Evolutionary conservation across 2,329 filamentous ascomycete genomes (phyloP).

Genomic region (Fusarium sp.): DNA sequence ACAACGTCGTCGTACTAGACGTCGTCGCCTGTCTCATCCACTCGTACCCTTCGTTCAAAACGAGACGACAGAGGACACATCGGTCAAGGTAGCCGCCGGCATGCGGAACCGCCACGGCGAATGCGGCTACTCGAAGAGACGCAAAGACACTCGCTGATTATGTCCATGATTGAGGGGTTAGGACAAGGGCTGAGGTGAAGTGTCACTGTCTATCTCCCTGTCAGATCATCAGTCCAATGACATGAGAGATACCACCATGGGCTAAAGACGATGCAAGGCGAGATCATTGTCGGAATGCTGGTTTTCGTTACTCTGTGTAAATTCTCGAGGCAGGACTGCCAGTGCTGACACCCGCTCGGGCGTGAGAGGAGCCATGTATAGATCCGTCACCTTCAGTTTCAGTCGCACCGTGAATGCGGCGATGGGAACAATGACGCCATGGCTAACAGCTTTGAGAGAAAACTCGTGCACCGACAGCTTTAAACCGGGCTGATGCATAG

Average conservation of each 20-base stretch:
- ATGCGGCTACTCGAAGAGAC: no score
- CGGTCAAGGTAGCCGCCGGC: background rate
- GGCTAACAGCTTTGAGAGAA: background rate
- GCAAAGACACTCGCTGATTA: background rate
- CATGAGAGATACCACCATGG: background rate
- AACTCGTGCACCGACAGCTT: background rate
- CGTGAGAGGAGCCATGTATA: background rate
- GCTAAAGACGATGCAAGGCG: background rate
- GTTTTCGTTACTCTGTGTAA: background rate
- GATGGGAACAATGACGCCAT: background rate
- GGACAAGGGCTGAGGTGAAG: background rate
- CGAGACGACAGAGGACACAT: background rate
- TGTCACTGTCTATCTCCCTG: background rate
- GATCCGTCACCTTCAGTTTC: background rate
- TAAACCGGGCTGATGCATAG: background rate
- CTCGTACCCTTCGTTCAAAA: background rate
- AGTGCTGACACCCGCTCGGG: background rate
- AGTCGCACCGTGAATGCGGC: background rate
- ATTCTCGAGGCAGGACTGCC: background rate
- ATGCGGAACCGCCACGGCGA: no score
- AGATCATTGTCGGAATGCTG: background rate
- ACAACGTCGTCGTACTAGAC: background rate
- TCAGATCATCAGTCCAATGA: background rate
- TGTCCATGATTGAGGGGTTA: background rate
- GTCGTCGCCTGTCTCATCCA: background rate